phyloP scores from a whole-genome alignment of 2,329 filamentous ascomycete genomes.

The Lachnellula cervina region DNA sequence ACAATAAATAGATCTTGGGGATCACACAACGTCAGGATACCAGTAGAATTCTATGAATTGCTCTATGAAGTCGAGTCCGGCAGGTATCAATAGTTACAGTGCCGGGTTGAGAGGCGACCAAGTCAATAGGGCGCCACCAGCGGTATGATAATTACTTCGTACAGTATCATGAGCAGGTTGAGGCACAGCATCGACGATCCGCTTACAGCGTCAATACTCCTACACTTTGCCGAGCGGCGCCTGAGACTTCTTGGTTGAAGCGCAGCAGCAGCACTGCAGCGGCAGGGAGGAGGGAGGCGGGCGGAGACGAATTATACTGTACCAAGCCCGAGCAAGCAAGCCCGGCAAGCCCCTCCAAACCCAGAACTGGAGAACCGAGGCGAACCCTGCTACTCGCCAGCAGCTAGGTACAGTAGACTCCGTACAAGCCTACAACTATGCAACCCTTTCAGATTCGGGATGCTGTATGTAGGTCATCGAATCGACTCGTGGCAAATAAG shows the following conservation, averaged over 20 bases:
- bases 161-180: background rate
- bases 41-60: background rate
- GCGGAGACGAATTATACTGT: background rate
- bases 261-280: background rate
- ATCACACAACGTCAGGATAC: slow-evolving; percentile 7
- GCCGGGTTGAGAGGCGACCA: background rate
- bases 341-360: background rate
- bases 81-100: background rate
- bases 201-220: slow-evolving; percentile 22
- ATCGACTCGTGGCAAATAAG: background rate
- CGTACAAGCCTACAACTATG: background rate
- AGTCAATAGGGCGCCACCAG: background rate
- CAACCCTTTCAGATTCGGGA: background rate
- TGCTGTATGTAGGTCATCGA: background rate
- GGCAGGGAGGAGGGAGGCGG: background rate
- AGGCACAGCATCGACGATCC: slow-evolving; percentile 1
- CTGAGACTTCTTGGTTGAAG: slow-evolving; percentile 12
- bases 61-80: background rate
- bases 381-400: background rate
- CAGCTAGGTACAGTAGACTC: too few relatives aligned
- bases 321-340: too few relatives aligned
- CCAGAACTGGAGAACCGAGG: background rate
- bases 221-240: slow-evolving; percentile 22
- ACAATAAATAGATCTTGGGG: slow-evolving; percentile 16
- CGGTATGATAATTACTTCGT: background rate